phyloP scores from a whole-genome alignment of 2,329 filamentous ascomycete genomes.

The Fusarium setosum region DNA sequence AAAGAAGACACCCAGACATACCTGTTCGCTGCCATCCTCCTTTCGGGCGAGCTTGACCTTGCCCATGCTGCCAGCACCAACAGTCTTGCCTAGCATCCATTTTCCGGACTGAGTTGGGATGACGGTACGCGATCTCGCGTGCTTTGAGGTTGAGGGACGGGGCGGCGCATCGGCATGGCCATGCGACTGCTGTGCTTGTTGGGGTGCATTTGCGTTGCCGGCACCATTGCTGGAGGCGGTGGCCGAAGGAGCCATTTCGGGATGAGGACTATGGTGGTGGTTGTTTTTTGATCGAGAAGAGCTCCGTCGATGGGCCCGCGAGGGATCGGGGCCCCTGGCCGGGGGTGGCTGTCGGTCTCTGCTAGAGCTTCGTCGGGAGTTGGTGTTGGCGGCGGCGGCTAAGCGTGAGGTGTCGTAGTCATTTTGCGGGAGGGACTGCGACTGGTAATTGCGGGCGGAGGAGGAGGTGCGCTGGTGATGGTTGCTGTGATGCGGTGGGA shows the following conservation, averaged over 20 bases:
- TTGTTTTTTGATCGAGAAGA: slow-evolving; percentile 61
- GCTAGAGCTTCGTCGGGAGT: slow-evolving; percentile 71
- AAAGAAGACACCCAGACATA: slow-evolving; percentile 53
- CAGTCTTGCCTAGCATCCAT: slow-evolving; percentile 96
- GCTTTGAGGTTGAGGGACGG: slow-evolving; percentile 56
- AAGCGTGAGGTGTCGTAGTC: slow-evolving; percentile 81
- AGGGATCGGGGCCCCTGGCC: slow-evolving; percentile 66
- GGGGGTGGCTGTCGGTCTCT: slow-evolving; percentile 65
- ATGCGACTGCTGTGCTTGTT: slow-evolving; percentile 51
- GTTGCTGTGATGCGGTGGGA: slow-evolving; percentile 37
- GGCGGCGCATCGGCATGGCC: slow-evolving; percentile 50
- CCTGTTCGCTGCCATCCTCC: slow-evolving; percentile 90
- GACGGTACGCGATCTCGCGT: slow-evolving; percentile 76
- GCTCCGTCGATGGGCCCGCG: slow-evolving; percentile 58
- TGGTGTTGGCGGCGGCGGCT: slow-evolving; percentile 59
- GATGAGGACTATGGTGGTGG: slow-evolving; percentile 45
- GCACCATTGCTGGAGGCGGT: slow-evolving; percentile 65
- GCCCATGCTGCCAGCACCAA: slow-evolving; percentile 98
- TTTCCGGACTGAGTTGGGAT: slow-evolving; percentile 92
- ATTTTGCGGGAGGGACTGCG: slow-evolving; percentile 64
- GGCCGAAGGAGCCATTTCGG: slow-evolving; percentile 63
- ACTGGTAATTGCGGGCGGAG: slow-evolving; percentile 53
- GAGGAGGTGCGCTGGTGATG: slow-evolving; percentile 54
- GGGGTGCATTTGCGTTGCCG: slow-evolving; percentile 62
- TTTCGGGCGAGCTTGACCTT: slow-evolving; percentile 97